phyloP scores from a whole-genome alignment of 768 basidiomycete genomes.

The Amanita inopinata region DNA sequence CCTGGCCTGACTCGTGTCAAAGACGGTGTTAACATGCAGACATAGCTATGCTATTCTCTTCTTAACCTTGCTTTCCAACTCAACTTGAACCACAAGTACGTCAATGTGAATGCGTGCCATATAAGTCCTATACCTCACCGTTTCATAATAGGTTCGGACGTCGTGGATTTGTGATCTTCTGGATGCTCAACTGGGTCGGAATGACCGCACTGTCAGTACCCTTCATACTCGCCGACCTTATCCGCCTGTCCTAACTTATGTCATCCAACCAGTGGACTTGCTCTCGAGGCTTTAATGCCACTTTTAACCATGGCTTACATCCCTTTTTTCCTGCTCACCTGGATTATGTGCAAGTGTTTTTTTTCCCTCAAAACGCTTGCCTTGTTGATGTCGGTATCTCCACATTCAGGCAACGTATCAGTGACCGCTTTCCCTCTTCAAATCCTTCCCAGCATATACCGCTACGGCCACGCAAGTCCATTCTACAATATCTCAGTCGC shows the following conservation, averaged over 20 bases:
- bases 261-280: conserved; percentile 37
- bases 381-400: neutral
- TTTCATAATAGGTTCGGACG: conserved; percentile 32
- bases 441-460: conserved; percentile 40
- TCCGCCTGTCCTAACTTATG: neutral
- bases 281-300: conserved; percentile 49
- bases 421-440: conserved; percentile 45
- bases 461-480: conserved; percentile 53
- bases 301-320: conserved; percentile 42
- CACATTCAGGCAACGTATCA: conserved; percentile 55
- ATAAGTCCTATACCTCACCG: neutral
- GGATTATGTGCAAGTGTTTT: conserved; percentile 46
- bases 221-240: too few species aligned
- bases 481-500: conserved; percentile 55
- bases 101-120: neutral
- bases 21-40: neutral
- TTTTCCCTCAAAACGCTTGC: neutral
- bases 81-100: conserved; percentile 39
- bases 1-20: too few species aligned
- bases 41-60: conserved; percentile 47
- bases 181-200: conserved; percentile 53
- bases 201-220: conserved; percentile 46
- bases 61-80: conserved; percentile 52
- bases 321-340: conserved; percentile 51
- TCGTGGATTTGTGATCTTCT: conserved; percentile 51